Percentiles rank a stretch among this genome's conserved stretches.
Conservation (phyloP, 1,139 yeast genomes). For the Protomyces pachydermus region DNA sequence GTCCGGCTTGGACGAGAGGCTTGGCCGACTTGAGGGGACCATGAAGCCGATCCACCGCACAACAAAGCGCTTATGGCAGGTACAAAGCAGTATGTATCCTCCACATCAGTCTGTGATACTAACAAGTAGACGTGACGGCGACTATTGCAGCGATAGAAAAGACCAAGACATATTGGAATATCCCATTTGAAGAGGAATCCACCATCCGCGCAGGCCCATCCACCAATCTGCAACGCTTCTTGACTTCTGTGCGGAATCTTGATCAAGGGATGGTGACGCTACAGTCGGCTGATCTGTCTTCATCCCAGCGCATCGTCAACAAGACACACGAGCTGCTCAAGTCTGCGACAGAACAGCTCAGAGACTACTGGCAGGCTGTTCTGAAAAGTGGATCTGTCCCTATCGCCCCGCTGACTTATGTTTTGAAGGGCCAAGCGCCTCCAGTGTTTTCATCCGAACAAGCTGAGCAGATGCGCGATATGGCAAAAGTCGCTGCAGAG, state of each 20-base stretch:
- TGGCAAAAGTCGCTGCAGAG: constrained; percentile 1
- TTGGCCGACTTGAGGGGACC: constrained; percentile 23
- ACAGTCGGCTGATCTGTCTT: constrained; percentile 20
- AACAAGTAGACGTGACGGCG: constrained; percentile 24
- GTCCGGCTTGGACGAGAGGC: constrained; percentile 21
- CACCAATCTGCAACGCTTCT: not conserved
- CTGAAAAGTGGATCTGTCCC: constrained; percentile 16
- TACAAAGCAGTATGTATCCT: constrained; percentile 7
- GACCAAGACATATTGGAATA: constrained; percentile 27
- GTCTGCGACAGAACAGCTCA: constrained; percentile 13
- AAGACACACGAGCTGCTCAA: constrained; percentile 22
- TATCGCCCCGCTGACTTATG: constrained; percentile 27
- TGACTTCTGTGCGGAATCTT: constrained; percentile 24
- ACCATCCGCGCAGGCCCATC: constrained; percentile 22
- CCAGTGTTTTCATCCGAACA: constrained; percentile 16
- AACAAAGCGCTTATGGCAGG: constrained; percentile 10
- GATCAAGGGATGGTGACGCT: constrained; percentile 18
- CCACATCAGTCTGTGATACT: not conserved
- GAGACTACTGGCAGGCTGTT: constrained; percentile 6
- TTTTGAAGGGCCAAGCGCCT: constrained; percentile 20
- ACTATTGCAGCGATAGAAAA: constrained; percentile 27
- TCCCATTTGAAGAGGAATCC: constrained; percentile 27
- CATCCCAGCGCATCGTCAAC: constrained; percentile 24
- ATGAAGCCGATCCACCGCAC: constrained; percentile 27
- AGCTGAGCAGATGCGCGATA: not conserved